Conservation (phyloP, 2,329 filamentous ascomycete species). For the Coleophoma crateriformis region DNA sequence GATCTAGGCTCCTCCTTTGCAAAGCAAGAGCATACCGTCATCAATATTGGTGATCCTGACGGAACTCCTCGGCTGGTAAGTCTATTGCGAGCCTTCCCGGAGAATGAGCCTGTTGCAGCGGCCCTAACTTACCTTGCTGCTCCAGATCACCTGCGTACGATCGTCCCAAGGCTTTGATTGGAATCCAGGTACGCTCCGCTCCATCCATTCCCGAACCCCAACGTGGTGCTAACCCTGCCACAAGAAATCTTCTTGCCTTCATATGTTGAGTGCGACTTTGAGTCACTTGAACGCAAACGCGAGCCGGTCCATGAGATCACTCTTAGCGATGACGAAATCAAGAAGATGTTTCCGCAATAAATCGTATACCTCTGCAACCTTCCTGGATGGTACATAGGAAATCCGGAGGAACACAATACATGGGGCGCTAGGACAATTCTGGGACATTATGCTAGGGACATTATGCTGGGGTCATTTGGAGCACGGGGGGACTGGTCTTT, state of each 20-base stretch:
- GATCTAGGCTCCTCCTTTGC: constrained; percentile 62
- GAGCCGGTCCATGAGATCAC: constrained; percentile 76
- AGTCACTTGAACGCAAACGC: constrained; percentile 67
- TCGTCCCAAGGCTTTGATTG: constrained; percentile 77
- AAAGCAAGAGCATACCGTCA: constrained; percentile 72
- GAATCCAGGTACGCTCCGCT: constrained; percentile 59
- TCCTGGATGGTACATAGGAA: too few species aligned
- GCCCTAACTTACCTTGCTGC: too few species aligned
- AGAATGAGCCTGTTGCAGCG: too few species aligned
- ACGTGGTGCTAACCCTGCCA: constrained; percentile 4
- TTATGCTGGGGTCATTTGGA: not conserved
- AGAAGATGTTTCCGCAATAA: constrained; percentile 60
- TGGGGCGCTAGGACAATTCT: constrained; percentile 12
- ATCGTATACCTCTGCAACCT: too few species aligned
- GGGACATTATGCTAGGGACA: not conserved
- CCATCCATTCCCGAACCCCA: not conserved
- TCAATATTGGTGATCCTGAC: constrained; percentile 71
- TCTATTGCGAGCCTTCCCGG: constrained; percentile 3
- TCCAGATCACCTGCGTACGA: constrained; percentile 72
- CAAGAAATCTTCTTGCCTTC: constrained; percentile 76
- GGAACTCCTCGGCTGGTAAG: constrained; percentile 67
- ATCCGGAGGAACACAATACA: constrained; percentile 5
- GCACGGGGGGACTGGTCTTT: too few species aligned
- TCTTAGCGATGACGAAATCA: constrained; percentile 71
- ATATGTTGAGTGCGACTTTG: constrained; percentile 69